phyloP scores from a whole-genome alignment of 23 red algal species.

The Pyropia haitanensis region DNA sequence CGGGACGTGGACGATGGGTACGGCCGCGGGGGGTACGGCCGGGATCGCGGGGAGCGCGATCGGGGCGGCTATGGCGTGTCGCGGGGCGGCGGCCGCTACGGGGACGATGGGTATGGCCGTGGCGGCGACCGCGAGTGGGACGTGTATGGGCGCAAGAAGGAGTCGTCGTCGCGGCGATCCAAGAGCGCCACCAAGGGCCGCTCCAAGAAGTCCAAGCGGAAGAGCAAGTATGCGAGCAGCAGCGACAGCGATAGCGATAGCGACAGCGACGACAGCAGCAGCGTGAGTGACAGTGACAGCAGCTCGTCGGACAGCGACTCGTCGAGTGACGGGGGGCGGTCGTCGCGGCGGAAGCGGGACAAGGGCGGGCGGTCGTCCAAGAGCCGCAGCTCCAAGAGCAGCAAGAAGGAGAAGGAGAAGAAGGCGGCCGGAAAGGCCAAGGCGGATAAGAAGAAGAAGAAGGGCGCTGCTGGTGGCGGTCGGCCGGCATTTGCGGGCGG shows the following conservation, averaged over 20 bases:
- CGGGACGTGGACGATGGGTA: background rate
- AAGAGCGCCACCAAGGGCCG: constrained; percentile 40
- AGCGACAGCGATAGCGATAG: constrained; percentile 26
- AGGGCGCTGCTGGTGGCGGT: background rate
- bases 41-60: background rate
- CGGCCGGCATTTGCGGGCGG: constrained; percentile 47
- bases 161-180: constrained; percentile 21
- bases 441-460: constrained; percentile 36
- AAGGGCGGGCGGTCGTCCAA: constrained; percentile 5
- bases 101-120: constrained; percentile 31
- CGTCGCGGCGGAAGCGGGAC: constrained; percentile 19
- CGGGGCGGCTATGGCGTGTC: constrained; percentile 3
- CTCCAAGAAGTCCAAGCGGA: constrained; percentile 50
- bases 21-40: background rate
- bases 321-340: constrained; percentile 22
- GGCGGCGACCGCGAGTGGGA: constrained; percentile 16
- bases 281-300: no score
- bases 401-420: no score
- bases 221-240: constrained; percentile 19
- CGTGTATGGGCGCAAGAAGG: constrained; percentile 51
- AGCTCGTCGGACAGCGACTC: constrained; percentile 14
- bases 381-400: no score
- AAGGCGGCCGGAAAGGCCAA: constrained; percentile 6
- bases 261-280: constrained; percentile 1
- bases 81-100: constrained; percentile 20